phyloP scores from a whole-genome alignment of 306 rosid genomes.

The Dryas octopetala region DNA sequence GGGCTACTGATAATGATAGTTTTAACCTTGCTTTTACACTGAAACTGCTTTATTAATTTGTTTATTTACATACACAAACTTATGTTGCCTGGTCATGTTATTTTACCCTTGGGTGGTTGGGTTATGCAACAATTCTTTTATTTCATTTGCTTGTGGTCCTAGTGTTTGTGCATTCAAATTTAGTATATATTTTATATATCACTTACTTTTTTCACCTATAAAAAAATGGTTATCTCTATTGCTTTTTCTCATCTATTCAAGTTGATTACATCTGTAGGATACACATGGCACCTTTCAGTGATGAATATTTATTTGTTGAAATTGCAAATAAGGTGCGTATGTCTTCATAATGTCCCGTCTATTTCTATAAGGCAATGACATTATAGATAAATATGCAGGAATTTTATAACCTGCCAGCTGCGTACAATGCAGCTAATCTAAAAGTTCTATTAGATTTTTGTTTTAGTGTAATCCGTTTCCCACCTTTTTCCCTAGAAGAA shows the following conservation, averaged over 20 bases:
- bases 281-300: constrained; percentile 99
- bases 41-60: background rate
- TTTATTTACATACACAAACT: background rate
- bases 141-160: background rate
- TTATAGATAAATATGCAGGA: background rate
- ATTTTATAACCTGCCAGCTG: background rate
- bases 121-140: background rate
- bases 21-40: too few species aligned
- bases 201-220: constrained; percentile 1
- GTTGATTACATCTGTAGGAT: constrained; percentile 67
- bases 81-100: background rate
- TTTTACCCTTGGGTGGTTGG: background rate
- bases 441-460: background rate
- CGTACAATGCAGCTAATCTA: background rate
- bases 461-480: background rate
- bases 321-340: constrained; percentile 86
- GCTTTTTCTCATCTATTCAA: constrained; percentile 36
- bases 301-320: constrained; percentile 92
- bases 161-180: background rate
- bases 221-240: background rate
- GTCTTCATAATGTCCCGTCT: constrained; percentile 8
- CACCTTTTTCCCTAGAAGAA: background rate
- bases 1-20: too few species aligned
- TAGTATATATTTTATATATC: background rate
- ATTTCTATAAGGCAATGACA: background rate